Percentiles rank a stretch among this genome's conserved stretches.
Conservation (phyloP, 768 basidiomycete species). For the Mycena galericulata region DNA sequence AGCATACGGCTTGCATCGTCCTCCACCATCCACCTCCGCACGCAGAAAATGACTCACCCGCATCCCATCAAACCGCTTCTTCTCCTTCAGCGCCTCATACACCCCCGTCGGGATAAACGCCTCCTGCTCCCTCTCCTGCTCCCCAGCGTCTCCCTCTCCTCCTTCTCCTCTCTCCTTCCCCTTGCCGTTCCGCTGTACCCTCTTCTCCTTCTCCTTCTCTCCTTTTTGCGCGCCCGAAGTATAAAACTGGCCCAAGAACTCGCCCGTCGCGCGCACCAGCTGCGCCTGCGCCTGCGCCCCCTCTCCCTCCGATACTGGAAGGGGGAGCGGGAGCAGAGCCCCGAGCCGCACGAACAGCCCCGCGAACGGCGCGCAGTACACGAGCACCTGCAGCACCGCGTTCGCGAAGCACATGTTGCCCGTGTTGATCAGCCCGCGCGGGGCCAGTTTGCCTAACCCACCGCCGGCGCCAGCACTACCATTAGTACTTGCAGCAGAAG, state of each 20-base stretch:
- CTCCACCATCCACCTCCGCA: too few relatives aligned
- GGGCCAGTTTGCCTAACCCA: too few relatives aligned
- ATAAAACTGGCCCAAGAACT: constrained; percentile 89
- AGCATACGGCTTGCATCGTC: too few relatives aligned
- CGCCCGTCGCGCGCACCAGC: constrained; percentile 74
- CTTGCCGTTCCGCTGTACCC: constrained; percentile 48
- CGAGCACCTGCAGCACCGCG: constrained; percentile 89
- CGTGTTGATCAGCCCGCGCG: constrained; percentile 90
- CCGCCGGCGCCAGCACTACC: too few relatives aligned
- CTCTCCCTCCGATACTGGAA: constrained; percentile 42
- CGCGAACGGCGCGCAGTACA: constrained; percentile 91
- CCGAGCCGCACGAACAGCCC: constrained; percentile 67
- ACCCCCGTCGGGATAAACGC: constrained; percentile 89
- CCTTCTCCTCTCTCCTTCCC: constrained; percentile 50
- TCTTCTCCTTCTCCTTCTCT: constrained; percentile 27
- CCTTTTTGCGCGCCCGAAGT: constrained; percentile 43
- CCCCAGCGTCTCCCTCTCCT: constrained; percentile 53
- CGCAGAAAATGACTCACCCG: constrained; percentile 70
- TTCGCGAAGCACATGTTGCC: constrained; percentile 99
- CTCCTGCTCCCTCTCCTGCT: constrained; percentile 65
- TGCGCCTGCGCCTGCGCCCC: constrained; percentile 54
- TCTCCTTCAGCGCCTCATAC: constrained; percentile 94
- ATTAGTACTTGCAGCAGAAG: constrained; percentile 35
- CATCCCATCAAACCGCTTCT: constrained; percentile 95
- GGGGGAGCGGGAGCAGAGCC: constrained; percentile 34